Conservation (phyloP, 805 yeast genomes). For the Yarrowia hollandica region DNA sequence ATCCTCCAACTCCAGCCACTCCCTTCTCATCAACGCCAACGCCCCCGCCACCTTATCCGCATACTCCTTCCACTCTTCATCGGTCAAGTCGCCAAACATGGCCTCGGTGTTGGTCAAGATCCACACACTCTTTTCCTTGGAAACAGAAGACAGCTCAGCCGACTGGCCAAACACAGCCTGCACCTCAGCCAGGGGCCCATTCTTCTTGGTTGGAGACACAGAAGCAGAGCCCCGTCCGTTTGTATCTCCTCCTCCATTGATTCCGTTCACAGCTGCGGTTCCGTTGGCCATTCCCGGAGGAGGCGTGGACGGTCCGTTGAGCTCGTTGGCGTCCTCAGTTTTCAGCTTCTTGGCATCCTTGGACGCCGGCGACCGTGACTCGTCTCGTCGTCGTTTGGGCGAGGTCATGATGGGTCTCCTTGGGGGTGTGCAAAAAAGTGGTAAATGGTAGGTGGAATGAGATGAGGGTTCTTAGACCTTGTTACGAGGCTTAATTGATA, state of each 20-base stretch:
- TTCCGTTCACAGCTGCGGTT: no score
- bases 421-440: no score
- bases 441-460: no score
- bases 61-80: neutral
- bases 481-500: neutral
- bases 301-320: neutral
- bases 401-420: constrained; percentile 10
- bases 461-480: neutral
- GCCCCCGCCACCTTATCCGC: constrained; percentile 11
- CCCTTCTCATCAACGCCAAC: neutral
- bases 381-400: constrained; percentile 24
- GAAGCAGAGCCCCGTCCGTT: neutral
- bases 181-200: neutral
- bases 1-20: constrained; percentile 25
- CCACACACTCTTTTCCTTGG: neutral
- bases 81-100: constrained; percentile 23
- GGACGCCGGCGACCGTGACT: neutral
- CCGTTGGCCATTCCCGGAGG: no score
- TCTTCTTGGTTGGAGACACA: constrained; percentile 9
- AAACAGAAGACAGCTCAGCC: neutral
- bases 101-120: constrained; percentile 1
- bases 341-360: constrained; percentile 9
- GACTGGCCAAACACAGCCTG: neutral
- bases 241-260: no score
- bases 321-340: neutral